A percentile compares a stretch with the other conserved stretches of the same genome.
These are phyloP conservation scores for Blastobotrys americana DNA, from an alignment of 805 yeast species.

Conservation along the genomic window DNA sequence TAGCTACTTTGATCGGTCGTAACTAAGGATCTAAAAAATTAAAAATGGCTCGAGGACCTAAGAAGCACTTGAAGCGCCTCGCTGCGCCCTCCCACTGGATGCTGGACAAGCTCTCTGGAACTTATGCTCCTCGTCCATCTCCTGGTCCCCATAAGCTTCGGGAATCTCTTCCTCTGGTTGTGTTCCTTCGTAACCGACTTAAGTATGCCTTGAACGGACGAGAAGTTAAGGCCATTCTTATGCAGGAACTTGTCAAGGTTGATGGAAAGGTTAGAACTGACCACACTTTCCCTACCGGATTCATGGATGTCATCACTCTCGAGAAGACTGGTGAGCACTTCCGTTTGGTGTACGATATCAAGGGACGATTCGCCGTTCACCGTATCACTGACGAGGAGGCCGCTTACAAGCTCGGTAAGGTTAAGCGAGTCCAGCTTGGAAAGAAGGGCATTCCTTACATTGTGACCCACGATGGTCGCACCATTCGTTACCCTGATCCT, in stretches of 20 bases:
- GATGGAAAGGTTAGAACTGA: constrained; percentile 99
- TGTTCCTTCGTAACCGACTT: constrained; percentile 96
- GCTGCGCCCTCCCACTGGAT: constrained; percentile 99
- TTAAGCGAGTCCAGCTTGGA: constrained; percentile 96
- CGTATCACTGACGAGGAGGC: constrained; percentile 99
- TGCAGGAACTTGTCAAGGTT: constrained; percentile 97
- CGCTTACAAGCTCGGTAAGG: constrained; percentile 95
- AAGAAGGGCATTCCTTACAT: constrained; percentile 97
- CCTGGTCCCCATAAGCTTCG: constrained; percentile 99
- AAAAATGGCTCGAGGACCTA: constrained; percentile 14
- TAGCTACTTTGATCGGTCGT: background rate
- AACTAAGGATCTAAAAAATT: constrained; percentile 2
- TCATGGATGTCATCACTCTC: constrained; percentile 96
- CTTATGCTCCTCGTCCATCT: constrained; percentile 99
- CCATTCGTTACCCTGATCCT: constrained; percentile 99
- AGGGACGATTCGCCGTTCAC: constrained; percentile 99
- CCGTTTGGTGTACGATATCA: constrained; percentile 96
- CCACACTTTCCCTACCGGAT: constrained; percentile 97
- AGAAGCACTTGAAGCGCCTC: constrained; percentile 41
- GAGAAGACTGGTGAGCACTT: constrained; percentile 99
- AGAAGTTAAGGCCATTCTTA: constrained; percentile 95
- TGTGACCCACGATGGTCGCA: constrained; percentile 99
- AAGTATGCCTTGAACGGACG: constrained; percentile 99
- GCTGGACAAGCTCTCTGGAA: constrained; percentile 99
- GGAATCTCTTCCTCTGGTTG: constrained; percentile 95